These are phyloP conservation scores for Globisporangium carolinianum DNA, from an alignment of 352 stramenopile genomes.

Conservation along the genomic window DNA sequence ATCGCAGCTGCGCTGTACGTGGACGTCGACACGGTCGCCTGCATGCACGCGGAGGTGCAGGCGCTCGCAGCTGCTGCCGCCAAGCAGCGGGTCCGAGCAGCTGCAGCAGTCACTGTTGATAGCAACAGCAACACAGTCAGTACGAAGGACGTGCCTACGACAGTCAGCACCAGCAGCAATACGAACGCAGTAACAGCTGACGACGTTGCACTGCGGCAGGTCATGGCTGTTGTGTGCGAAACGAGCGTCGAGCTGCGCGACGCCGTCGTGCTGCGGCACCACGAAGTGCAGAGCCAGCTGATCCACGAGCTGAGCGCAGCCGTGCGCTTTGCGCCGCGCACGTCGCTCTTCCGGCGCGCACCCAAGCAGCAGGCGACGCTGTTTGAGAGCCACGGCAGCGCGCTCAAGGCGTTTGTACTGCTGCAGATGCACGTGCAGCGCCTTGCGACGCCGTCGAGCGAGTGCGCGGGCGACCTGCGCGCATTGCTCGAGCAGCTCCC, in stretches of 20 bases:
- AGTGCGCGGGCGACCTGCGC: slow-evolving; percentile 97
- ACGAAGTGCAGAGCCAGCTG: slow-evolving; percentile 91
- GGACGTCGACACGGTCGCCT: slow-evolving; percentile 83
- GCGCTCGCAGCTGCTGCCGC: slow-evolving; percentile 11
- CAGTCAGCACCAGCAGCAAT: no score
- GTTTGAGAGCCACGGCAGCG: slow-evolving; percentile 69
- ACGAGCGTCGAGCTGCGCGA: slow-evolving; percentile 92
- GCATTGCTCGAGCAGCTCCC: slow-evolving; percentile 94
- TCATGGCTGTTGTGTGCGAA: slow-evolving; percentile 56
- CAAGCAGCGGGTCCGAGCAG: slow-evolving; percentile 2
- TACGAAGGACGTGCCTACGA: no score
- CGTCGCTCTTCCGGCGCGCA: slow-evolving; percentile 33
- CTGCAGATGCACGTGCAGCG: slow-evolving; percentile 94
- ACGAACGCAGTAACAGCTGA: not conserved
- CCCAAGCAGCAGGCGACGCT: slow-evolving; percentile 50
- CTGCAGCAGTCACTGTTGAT: no score
- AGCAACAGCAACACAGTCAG: no score
- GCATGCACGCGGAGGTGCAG: slow-evolving; percentile 48
- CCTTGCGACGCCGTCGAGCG: slow-evolving; percentile 92
- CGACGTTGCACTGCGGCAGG: slow-evolving; percentile 15
- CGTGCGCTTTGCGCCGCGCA: slow-evolving; percentile 55
- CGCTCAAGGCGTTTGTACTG: slow-evolving; percentile 85
- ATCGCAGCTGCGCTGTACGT: slow-evolving; percentile 97
- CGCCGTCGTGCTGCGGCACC: slow-evolving; percentile 93
- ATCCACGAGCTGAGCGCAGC: slow-evolving; percentile 43